Conservation (phyloP, 768 basidiomycete genomes). For the Lactarius sanguifluus region DNA sequence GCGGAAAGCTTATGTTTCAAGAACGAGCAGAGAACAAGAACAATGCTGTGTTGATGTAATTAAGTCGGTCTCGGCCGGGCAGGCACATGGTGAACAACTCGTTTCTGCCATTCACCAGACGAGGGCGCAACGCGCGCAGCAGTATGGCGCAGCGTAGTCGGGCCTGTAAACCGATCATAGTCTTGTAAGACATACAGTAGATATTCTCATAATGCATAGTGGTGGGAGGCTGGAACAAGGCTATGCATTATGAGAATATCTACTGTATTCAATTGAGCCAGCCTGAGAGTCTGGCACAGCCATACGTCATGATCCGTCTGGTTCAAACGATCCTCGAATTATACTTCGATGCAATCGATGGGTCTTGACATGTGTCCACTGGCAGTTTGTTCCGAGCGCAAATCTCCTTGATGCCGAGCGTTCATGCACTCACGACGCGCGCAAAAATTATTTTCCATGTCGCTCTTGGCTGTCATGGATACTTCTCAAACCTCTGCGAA, state of each 20-base stretch:
- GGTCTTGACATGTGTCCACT: neutral
- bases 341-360: neutral
- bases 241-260: too few species aligned
- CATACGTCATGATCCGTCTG: neutral
- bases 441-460: constrained; percentile 11
- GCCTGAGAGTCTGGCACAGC: neutral
- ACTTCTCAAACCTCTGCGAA: neutral
- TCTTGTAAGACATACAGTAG: neutral
- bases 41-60: neutral
- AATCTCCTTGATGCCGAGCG: neutral
- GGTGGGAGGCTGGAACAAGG: too few species aligned
- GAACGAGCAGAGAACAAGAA: neutral
- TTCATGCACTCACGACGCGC: neutral
- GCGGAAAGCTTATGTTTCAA: neutral
- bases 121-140: neutral
- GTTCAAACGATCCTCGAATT: neutral
- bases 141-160: too few species aligned
- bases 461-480: neutral
- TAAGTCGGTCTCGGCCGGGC: too few species aligned
- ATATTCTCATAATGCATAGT: too few species aligned
- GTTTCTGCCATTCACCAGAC: neutral
- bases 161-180: neutral
- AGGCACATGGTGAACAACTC: neutral
- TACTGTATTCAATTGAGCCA: too few species aligned
- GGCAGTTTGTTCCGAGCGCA: neutral